These are phyloP conservation scores for Lycium barbarum DNA, from an alignment of 257 asterid genomes.

Conservation along the genomic window DNA sequence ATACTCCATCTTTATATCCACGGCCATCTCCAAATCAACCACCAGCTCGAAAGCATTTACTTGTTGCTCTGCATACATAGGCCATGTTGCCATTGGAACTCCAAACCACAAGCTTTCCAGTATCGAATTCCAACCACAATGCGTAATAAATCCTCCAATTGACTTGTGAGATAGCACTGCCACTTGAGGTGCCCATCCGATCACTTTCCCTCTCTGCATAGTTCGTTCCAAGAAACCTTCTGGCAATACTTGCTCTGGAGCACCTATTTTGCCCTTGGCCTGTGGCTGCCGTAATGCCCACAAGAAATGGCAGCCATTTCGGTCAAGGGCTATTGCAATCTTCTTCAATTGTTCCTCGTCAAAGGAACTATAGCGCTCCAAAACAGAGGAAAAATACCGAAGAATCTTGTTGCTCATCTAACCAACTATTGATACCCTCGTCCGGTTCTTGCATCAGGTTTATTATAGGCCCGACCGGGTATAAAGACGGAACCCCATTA, in stretches of 20 bases:
- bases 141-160: slow-evolving; percentile 40
- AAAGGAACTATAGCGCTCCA: slow-evolving; percentile 39
- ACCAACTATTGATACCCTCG: slow-evolving; percentile 29
- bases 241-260: slow-evolving; percentile 34
- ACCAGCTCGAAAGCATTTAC: slow-evolving; percentile 40
- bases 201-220: slow-evolving; percentile 26
- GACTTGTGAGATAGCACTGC: slow-evolving; percentile 36
- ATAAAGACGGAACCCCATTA: slow-evolving; percentile 38
- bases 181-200: slow-evolving; percentile 42
- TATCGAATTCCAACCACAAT: slow-evolving; percentile 42
- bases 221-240: slow-evolving; percentile 38
- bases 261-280: neutral
- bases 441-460: neutral
- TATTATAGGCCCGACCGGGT: slow-evolving; percentile 58
- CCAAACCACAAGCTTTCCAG: slow-evolving; percentile 43
- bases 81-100: slow-evolving; percentile 46
- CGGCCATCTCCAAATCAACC: slow-evolving; percentile 40
- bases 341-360: slow-evolving; percentile 35
- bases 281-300: slow-evolving; percentile 34
- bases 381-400: slow-evolving; percentile 43
- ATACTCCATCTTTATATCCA: slow-evolving; percentile 43
- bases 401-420: slow-evolving; percentile 31
- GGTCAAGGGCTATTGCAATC: slow-evolving; percentile 34
- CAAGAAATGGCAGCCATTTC: slow-evolving; percentile 25
- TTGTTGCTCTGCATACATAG: slow-evolving; percentile 49